Conservation (phyloP, 768 basidiomycete species). For the Phylloporus sp. region DNA sequence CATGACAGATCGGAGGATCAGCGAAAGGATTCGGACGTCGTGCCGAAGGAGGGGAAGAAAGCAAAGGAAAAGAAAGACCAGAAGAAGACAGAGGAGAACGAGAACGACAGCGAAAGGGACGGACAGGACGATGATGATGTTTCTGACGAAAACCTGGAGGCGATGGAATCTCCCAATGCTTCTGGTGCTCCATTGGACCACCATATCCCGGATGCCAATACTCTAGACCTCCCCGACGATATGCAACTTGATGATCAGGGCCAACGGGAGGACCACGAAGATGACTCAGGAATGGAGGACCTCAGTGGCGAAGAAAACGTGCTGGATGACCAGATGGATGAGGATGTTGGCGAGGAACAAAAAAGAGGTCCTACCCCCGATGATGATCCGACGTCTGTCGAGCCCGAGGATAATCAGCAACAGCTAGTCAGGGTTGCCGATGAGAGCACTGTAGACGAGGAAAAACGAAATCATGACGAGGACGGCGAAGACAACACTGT, state of each 20-base stretch:
- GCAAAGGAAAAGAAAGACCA: slow-evolving; percentile 31
- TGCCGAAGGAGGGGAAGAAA: slow-evolving; percentile 68
- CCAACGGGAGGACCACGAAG: slow-evolving; percentile 24
- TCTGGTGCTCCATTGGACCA: slow-evolving; percentile 73
- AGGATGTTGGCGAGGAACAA: slow-evolving; percentile 10
- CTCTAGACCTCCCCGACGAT: slow-evolving; percentile 87
- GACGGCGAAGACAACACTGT: slow-evolving; percentile 24
- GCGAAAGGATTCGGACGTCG: slow-evolving; percentile 58
- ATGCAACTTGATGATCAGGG: slow-evolving; percentile 53
- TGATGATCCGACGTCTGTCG: slow-evolving; percentile 24
- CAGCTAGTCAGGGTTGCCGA: slow-evolving; percentile 17
- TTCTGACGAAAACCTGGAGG: slow-evolving; percentile 32
- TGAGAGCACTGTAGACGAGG: slow-evolving; percentile 10
- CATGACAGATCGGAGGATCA: slow-evolving; percentile 54
- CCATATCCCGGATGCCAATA: slow-evolving; percentile 71
- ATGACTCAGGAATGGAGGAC: slow-evolving; percentile 34
- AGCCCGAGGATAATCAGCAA: slow-evolving; percentile 20
- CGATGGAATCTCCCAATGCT: slow-evolving; percentile 43
- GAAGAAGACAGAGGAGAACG: slow-evolving; percentile 30
- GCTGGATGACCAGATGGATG: slow-evolving; percentile 28
- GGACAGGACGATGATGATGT: slow-evolving; percentile 22
- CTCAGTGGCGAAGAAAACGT: slow-evolving; percentile 30
- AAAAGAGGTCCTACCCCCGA: slow-evolving; percentile 7
- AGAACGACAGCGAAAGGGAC: slow-evolving; percentile 25
- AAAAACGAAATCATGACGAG: slow-evolving; percentile 32